Evolutionary conservation across 2,329 filamentous ascomycete genomes (phyloP), one percentile per base, ranked within the genome.

Genomic region (Monilinia polystroma): DNA sequence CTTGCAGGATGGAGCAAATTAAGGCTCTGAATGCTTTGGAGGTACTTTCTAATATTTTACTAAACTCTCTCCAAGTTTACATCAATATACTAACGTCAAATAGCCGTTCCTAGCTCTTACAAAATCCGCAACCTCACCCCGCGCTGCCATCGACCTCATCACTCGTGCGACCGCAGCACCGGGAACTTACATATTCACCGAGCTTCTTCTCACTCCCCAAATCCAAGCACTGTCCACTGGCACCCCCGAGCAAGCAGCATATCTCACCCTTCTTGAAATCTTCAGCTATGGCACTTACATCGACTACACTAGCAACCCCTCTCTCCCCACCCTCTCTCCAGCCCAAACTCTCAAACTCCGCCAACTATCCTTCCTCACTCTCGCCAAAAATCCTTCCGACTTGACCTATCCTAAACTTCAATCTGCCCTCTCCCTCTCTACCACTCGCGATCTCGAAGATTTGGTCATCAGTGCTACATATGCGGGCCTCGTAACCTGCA

Each of bases 221-320:
- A 88, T 98, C 72, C 90, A 95, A 78, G 84, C 86, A 16, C 87
- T 98, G 55, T 78, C 82, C 51, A 82, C 11, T 20, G 82, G 51
- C 77, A 86, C 71, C n/a, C 76, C 83, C 47, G 90, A 96, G 59
- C 86, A 89, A 73, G 80, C 83, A 2, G 72, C 80, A 4, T 80
- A 92, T 78, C 83, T 95, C 62, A 85, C 82, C 1, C 84, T 96
- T 18, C 88, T 99, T 55, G 85, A 93, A 78, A 89, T 96, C 74
- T 99, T 99, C 79, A 91, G 93, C 68, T 92, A 95, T 83, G 95
- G 94, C 68, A 97, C 92, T 68, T 97, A 92, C 82, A 81, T 85
- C 68, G 86, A 89, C 73, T 97, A 97, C 81, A 75, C 72, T 29
- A 70, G 74, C n/a, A 76, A 79, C n/a, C 65, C 77, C 26, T 72